A percentile compares a stretch with the other conserved stretches of the same genome.
phyloP scores from a whole-genome alignment of 2,329 filamentous ascomycete species.

The Chaetothyriales sp. region DNA sequence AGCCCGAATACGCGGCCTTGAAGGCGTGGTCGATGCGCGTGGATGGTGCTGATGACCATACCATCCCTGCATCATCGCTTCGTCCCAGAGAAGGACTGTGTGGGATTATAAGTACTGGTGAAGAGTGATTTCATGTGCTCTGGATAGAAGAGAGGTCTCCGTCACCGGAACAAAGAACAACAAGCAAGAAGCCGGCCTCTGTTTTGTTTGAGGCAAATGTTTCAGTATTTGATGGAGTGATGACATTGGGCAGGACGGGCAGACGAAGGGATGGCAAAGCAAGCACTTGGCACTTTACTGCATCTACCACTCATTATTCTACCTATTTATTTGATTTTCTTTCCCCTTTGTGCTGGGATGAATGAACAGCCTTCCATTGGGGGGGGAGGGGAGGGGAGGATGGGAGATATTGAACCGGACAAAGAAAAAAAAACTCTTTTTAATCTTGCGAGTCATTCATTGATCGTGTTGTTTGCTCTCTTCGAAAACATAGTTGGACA shows the following conservation, averaged over 20 bases:
- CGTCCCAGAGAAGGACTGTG: not conserved
- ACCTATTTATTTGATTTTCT: not conserved
- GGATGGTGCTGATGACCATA: no score
- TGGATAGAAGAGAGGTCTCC: not conserved
- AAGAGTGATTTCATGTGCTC: not conserved
- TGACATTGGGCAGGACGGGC: not conserved
- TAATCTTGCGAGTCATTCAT: not conserved
- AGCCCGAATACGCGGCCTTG: not conserved
- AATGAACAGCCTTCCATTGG: not conserved
- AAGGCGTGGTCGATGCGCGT: no score
- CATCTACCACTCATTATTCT: not conserved
- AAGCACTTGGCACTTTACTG: not conserved
- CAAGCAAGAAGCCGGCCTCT: not conserved
- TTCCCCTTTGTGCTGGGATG: not conserved
- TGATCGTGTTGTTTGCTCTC: not conserved
- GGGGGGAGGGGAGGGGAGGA: not conserved
- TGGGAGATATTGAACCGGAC: not conserved
- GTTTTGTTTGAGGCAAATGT: not conserved
- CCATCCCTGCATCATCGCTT: not conserved
- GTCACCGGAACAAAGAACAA: not conserved
- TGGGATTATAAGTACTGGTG: not conserved
- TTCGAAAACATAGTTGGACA: no score
- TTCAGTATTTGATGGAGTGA: not conserved
- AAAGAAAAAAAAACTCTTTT: not conserved
- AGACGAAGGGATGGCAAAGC: not conserved